Base-by-base conservation (phyloP, 805 yeast genomes). In the Diddensiella caesifluorescens region DNA sequence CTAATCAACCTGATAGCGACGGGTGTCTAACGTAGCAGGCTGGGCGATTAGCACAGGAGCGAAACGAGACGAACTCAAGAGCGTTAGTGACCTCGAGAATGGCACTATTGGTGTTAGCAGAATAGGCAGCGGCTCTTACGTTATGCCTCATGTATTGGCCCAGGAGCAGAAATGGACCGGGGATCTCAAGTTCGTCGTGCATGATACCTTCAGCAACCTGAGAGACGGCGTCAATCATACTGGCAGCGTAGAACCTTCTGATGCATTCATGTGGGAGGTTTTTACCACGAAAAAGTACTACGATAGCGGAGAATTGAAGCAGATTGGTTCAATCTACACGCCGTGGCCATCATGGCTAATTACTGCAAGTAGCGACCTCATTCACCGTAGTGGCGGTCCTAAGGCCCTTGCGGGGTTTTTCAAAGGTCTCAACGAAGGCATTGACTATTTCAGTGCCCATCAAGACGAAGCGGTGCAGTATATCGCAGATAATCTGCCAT, bases 321-420 rank as follows among this genome's bases (percentile, higher is more conserved):
- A 75, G 51, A 79, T 88, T 46, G 97, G 95, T 12, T 85, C 83
- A 50, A 87, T 88, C 44, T 84, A 83, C 63, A 88, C 97, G 0
- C 97, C 97, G 15, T 88, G 97, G 97, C 90, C 96, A 7, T 83
- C 95, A 2, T 88, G 96, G 96, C 89, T 86, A 12, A 71, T 87
- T 37, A 76, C 78, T 16, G 77, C 77, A 4, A 62, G 71, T 40
- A 55, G 64, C 12, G 66, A 64, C n/a, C 51, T 69, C 26, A 60
- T 57, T 4, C 52, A 56, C n/a, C 51, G 57, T 15, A 50, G 52
- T 2, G 57, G 47, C 5, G 47, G 51, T 9, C 41, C 56, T 9
- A 53, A 55, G 20, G 59, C 55, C 3, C 51, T 71, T 31, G 42
- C 45, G 2, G 52, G 51, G 2, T 80, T 87, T 46, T 49, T 79